Evolutionary conservation across 331 rosid genomes (phyloP).

Genomic region (Rhamnella rubrinervis): DNA sequence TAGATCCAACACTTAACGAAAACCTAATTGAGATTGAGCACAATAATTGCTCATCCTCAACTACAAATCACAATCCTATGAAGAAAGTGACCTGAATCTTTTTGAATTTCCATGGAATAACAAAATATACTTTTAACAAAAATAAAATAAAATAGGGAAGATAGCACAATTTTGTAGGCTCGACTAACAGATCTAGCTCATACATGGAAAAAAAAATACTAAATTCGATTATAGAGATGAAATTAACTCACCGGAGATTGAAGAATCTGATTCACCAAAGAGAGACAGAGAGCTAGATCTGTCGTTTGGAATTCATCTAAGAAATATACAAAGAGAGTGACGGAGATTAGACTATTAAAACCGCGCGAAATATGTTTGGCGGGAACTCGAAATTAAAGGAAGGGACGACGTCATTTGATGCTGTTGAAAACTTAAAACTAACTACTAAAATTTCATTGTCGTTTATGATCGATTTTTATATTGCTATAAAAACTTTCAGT

Average conservation of each 20-base stretch:
- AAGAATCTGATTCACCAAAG: background rate
- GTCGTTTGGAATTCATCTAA: too few species aligned
- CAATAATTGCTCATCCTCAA: too few species aligned
- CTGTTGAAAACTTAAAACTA: too few species aligned
- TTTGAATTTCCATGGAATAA: background rate
- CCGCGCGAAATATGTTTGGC: conserved; percentile 26
- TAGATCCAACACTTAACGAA: too few species aligned
- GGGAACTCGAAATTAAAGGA: conserved; percentile 1
- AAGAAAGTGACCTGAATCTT: too few species aligned
- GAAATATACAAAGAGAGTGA: background rate
- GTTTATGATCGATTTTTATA: too few species aligned
- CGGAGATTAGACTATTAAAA: background rate
- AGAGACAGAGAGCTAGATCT: background rate
- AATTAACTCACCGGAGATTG: conserved; percentile 16
- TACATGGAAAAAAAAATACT: background rate
- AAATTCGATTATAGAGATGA: background rate
- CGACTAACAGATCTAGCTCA: background rate
- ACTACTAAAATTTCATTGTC: too few species aligned
- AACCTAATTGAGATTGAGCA: too few species aligned
- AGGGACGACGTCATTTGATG: too few species aligned
- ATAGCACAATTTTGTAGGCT: background rate
- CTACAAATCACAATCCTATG: too few species aligned
- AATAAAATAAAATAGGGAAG: background rate
- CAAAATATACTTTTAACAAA: background rate
- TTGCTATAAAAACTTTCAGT: too few species aligned